Evolutionary conservation across 1,139 yeast genomes (phyloP).

Genomic region (Eremothecium coryli): DNA sequence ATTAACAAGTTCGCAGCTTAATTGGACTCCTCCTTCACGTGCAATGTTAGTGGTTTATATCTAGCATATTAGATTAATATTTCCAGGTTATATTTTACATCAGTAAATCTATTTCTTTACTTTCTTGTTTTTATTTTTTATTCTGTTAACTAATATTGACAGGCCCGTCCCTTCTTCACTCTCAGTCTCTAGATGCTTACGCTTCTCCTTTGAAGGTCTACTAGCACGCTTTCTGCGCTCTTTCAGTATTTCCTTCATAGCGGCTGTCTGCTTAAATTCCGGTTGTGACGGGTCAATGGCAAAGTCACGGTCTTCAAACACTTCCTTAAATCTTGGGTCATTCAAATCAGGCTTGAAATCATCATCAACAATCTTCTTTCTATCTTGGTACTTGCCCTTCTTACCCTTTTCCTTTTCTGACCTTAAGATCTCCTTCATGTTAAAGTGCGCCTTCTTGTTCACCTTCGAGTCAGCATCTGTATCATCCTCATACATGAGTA

Average conservation of each 20-base stretch:
- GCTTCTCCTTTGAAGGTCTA: conserved; percentile 8
- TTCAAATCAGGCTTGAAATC: conserved; percentile 57
- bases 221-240: conserved; percentile 57
- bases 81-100: too few relatives aligned
- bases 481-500: conserved; percentile 64
- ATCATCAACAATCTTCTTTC: conserved; percentile 45
- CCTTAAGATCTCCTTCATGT: conserved; percentile 67
- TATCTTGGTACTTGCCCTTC: conserved; percentile 46
- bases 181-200: background rate
- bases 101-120: conserved; percentile 5
- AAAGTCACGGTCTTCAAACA: conserved; percentile 80
- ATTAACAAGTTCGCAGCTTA: too few relatives aligned
- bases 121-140: conserved; percentile 21
- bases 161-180: background rate
- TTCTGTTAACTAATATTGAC: conserved; percentile 8
- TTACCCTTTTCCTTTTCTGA: conserved; percentile 51
- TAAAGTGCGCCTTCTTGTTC: conserved; percentile 48
- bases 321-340: conserved; percentile 83
- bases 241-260: conserved; percentile 72
- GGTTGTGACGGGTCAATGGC: conserved; percentile 88
- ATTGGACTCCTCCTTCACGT: too few relatives aligned
- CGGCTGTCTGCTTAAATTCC: conserved; percentile 77
- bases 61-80: too few relatives aligned
- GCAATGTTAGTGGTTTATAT: too few relatives aligned
- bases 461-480: conserved; percentile 36